Evolutionary conservation across 2,329 filamentous ascomycete species (phyloP), one percentile per base, ranked within the genome.

Genomic region (Immersiporthe knoxdaviesiana): DNA sequence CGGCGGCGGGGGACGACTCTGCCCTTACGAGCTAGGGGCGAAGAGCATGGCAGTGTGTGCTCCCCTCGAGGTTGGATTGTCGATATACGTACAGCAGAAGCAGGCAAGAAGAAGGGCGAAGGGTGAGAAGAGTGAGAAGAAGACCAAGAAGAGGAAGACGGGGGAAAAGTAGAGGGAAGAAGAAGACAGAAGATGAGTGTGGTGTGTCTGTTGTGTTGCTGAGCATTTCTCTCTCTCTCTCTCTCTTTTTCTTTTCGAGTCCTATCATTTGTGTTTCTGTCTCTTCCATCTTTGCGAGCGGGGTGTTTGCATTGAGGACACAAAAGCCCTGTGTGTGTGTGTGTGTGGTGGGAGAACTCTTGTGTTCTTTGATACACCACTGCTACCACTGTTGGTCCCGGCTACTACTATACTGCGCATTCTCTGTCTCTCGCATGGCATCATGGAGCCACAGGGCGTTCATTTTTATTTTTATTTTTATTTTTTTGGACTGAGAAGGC

Each of bases 1-100:
- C 63, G 16, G 37, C 44, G 35, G 62, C 68, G 10, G 64, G 63
- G 37, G 27, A 50, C 18, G 63, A 66, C 52, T 27, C 32, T 62
- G 68, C 68, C 10, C 58, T 63, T 47, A 16, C 68, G 24, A 37
- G 68, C 47, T 70, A 66, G 56, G 30, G 11, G 56, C n/a, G n/a
- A n/a, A 21, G 14, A 27, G 18, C 39, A 35, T n/a, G 30, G 63
- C 59, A 61, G 52, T 3, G 41, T n/a, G 44, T 35, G 39, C 37
- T n/a, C 30, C 2, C 3, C n/a, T 3, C 12, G n/a, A 39, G 39
- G 30, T 21, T 14, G 30, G 12, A 11, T n/a, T 16, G 3, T 56
- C 52, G 6, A 56, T 30, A 18, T 18, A 32, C 2, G 52, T 14
- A 56, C 7, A 56, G 52, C 3, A 32, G 14, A 8, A 32, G 52